These are phyloP conservation scores for Fusarium musae DNA, from an alignment of 2,329 filamentous ascomycete genomes.

Conservation along the genomic window DNA sequence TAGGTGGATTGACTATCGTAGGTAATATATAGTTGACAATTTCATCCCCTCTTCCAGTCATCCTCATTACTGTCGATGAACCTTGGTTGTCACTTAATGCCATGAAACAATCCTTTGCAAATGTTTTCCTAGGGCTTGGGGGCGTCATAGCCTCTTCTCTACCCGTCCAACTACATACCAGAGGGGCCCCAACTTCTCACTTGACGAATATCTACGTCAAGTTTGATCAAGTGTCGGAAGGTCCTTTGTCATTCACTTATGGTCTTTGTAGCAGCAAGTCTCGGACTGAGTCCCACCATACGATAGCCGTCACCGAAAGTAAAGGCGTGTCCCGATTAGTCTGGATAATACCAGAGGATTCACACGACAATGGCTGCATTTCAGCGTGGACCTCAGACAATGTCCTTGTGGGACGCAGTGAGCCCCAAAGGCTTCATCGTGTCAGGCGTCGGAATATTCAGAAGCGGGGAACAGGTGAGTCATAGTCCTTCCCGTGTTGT, in stretches of 20 bases:
- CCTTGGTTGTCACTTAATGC: not conserved
- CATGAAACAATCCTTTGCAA: constrained; percentile 1
- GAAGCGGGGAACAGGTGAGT: not conserved
- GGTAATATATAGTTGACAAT: not conserved
- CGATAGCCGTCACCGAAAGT: not conserved
- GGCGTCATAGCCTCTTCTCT: not conserved
- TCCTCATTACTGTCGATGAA: not conserved
- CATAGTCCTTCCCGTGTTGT: fast-evolving
- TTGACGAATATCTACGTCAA: constrained; percentile 1
- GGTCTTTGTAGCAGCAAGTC: not conserved
- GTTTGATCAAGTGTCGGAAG: not conserved
- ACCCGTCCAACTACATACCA: not conserved
- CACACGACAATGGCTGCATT: not conserved
- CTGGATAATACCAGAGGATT: not conserved
- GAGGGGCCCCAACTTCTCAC: not conserved
- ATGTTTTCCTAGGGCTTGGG: not conserved
- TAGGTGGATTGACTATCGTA: not conserved
- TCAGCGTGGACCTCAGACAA: not conserved
- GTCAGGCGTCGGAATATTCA: not conserved
- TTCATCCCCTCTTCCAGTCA: fast-evolving
- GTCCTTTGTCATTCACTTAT: not conserved
- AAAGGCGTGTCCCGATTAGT: not conserved
- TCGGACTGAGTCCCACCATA: not conserved
- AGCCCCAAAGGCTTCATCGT: not conserved
- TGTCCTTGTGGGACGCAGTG: not conserved